Conservation (phyloP, 768 basidiomycete species). For the Boletus rufocinnamomeus region DNA sequence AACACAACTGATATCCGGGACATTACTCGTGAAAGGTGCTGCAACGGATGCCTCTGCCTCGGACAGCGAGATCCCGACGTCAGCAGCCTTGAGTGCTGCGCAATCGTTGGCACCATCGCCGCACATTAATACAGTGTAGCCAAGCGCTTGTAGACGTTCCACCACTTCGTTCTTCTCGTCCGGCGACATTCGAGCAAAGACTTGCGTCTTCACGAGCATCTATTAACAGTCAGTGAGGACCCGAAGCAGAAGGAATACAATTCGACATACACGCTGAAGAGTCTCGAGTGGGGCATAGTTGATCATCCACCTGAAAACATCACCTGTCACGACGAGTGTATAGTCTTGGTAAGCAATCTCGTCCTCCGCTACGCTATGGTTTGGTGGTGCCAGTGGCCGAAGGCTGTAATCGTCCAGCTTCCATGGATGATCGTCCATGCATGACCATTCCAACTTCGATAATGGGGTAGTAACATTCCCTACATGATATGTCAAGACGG, state of each 20-base stretch:
- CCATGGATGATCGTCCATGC: conserved; percentile 84
- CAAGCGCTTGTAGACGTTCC: conserved; percentile 87
- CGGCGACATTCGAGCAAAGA: conserved; percentile 98
- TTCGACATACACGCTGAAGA: conserved; percentile 68
- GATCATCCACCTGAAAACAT: conserved; percentile 98
- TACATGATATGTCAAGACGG: conserved; percentile 28
- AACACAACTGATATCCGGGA: conserved; percentile 93
- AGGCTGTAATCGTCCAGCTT: conserved; percentile 88
- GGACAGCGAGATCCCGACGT: conserved; percentile 94
- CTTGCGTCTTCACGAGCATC: conserved; percentile 97
- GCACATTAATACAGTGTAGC: conserved; percentile 97
- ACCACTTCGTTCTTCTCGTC: conserved; percentile 99
- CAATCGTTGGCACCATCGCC: conserved; percentile 99
- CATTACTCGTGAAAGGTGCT: conserved; percentile 93
- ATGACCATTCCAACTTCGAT: conserved; percentile 84
- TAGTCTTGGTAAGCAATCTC: conserved; percentile 85
- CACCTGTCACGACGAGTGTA: conserved; percentile 88
- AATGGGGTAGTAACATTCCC: conserved; percentile 53
- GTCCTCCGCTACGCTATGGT: conserved; percentile 67
- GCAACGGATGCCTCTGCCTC: conserved; percentile 99
- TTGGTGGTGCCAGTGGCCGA: conserved; percentile 74
- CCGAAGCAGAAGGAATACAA: not conserved
- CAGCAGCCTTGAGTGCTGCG: conserved; percentile 96
- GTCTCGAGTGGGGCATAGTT: conserved; percentile 94
- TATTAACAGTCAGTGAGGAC: conserved; percentile 33